Conservation (phyloP, 2,329 filamentous ascomycete species). For the Gremmenia infestans region DNA sequence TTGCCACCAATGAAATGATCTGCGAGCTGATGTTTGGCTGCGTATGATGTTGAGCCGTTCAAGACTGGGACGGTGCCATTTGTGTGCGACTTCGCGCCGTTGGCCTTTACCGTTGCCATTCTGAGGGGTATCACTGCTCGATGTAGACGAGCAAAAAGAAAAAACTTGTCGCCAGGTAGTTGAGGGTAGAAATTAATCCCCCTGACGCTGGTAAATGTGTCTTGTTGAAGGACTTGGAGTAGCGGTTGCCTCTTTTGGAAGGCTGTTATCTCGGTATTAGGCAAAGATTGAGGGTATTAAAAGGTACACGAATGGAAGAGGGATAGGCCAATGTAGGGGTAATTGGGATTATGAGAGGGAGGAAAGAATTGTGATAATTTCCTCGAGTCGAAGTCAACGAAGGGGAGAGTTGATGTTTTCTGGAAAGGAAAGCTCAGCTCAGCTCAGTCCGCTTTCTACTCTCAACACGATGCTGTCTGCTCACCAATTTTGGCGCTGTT, state of each 20-base stretch:
- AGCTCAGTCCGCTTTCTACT: not conserved
- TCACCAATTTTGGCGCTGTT: too few species aligned
- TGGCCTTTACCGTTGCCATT: constrained; percentile 44
- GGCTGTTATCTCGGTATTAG: not conserved
- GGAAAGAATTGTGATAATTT: not conserved
- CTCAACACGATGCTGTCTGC: not conserved
- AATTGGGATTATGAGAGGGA: not conserved
- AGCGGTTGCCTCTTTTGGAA: not conserved
- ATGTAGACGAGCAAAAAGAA: constrained; percentile 23
- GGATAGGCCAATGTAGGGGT: not conserved
- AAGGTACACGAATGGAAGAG: not conserved
- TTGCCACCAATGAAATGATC: constrained; percentile 98
- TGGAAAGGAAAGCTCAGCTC: too few species aligned
- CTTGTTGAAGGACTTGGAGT: constrained; percentile 1
- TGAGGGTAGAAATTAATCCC: constrained; percentile 4
- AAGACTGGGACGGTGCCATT: constrained; percentile 43
- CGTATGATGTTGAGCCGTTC: constrained; percentile 62
- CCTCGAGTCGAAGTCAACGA: not conserved
- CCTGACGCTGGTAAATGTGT: not conserved
- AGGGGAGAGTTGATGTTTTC: not conserved
- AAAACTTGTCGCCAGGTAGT: constrained; percentile 20
- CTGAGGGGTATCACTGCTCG: constrained; percentile 24
- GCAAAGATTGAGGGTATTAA: not conserved
- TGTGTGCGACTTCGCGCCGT: constrained; percentile 29
- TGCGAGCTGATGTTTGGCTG: constrained; percentile 76